These are phyloP conservation scores for Schwanniomyces polymorphus DNA, from an alignment of 805 yeast species.

Conservation along the genomic window DNA sequence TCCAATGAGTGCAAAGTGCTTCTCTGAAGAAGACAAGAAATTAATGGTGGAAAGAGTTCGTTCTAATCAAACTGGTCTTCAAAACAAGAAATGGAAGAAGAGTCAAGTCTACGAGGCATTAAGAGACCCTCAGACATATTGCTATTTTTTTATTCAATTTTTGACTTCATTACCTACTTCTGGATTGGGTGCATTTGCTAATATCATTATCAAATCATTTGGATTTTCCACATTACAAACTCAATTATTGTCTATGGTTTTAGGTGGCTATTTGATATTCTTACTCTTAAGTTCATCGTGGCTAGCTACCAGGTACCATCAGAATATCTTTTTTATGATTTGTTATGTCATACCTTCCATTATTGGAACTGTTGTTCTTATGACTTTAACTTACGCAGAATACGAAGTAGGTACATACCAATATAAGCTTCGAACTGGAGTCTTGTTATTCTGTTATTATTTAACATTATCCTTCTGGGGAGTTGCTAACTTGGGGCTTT, in stretches of 20 bases:
- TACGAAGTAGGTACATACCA: neutral
- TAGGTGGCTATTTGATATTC: slow-evolving; percentile 22
- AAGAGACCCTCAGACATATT: slow-evolving; percentile 18
- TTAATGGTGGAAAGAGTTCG: slow-evolving; percentile 15
- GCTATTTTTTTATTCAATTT: slow-evolving; percentile 18
- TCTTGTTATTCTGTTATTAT: slow-evolving; percentile 26
- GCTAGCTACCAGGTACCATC: slow-evolving; percentile 11
- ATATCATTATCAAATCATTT: slow-evolving; percentile 28
- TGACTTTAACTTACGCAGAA: slow-evolving; percentile 9
- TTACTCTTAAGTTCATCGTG: slow-evolving; percentile 7
- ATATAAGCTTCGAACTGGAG: slow-evolving; percentile 24
- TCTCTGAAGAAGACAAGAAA: slow-evolving; percentile 30
- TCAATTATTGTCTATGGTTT: slow-evolving; percentile 18
- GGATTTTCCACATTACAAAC: slow-evolving; percentile 27
- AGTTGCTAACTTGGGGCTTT: slow-evolving; percentile 19
- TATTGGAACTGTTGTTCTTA: slow-evolving; percentile 22
- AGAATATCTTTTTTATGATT: slow-evolving; percentile 12
- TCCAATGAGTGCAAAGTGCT: slow-evolving; percentile 31
- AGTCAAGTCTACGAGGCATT: slow-evolving; percentile 20
- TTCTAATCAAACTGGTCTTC: slow-evolving; percentile 23
- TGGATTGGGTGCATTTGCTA: slow-evolving; percentile 22
- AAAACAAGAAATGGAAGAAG: slow-evolving; percentile 18
- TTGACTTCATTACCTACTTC: slow-evolving; percentile 33
- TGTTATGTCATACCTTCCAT: slow-evolving; percentile 19
- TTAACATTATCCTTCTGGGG: slow-evolving; percentile 27